Evolutionary conservation across 2,329 filamentous ascomycete species (phyloP).

Genomic region (Trichoderma breve): DNA sequence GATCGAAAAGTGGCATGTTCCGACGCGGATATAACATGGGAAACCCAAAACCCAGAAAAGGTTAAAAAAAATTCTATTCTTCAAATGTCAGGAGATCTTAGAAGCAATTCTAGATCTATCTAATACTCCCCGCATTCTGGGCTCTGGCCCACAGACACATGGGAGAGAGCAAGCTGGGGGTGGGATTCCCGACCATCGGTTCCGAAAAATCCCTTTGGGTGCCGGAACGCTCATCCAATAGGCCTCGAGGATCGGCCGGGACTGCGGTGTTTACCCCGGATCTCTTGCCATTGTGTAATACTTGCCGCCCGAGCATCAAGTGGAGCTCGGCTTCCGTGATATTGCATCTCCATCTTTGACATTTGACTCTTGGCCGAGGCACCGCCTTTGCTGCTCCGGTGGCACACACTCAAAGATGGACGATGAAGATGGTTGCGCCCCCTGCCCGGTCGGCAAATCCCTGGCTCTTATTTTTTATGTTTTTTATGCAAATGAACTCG

Average conservation of each 20-base stretch:
- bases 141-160: slow-evolving; percentile 20
- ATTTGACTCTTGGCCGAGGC: background rate
- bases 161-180: background rate
- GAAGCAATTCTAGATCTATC: background rate
- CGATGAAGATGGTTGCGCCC: background rate
- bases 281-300: slow-evolving; percentile 22
- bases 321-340: slow-evolving; percentile 24
- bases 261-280: slow-evolving; percentile 22
- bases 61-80: background rate
- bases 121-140: slow-evolving; percentile 15
- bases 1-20: slow-evolving; percentile 1
- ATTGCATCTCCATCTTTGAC: slow-evolving; percentile 8
- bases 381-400: background rate
- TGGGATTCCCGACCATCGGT: slow-evolving; percentile 19
- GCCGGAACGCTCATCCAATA: slow-evolving; percentile 25
- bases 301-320: slow-evolving; percentile 27
- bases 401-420: background rate
- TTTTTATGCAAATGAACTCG: background rate
- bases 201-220: slow-evolving; percentile 30
- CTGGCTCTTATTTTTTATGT: slow-evolving; percentile 8
- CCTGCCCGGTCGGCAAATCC: slow-evolving; percentile 11
- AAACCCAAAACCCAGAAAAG: background rate
- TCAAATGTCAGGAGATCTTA: background rate
- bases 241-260: slow-evolving; percentile 15
- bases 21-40: background rate